Conservation (phyloP, 768 basidiomycete genomes). For the Hemileccinum rubropunctum region DNA sequence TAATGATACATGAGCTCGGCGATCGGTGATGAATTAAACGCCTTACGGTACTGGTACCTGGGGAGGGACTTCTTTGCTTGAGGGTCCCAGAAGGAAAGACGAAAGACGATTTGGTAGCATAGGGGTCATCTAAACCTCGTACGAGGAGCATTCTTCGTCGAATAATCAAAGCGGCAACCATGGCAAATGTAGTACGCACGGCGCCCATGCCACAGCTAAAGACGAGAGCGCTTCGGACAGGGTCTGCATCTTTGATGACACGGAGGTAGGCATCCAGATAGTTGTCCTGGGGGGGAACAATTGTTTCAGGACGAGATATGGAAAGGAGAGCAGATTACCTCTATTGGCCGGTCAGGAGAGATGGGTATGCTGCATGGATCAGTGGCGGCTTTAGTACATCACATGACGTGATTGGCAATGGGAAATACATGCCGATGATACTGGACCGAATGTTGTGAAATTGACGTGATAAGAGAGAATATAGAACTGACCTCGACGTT, state of each 20-base stretch:
- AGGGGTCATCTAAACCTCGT: constrained; percentile 76
- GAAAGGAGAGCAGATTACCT: constrained; percentile 44
- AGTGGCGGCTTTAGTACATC: constrained; percentile 11
- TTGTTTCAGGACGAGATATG: background rate
- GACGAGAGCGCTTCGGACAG: constrained; percentile 76
- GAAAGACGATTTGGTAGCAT: constrained; percentile 42
- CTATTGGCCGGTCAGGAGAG: constrained; percentile 86
- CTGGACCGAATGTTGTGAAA: constrained; percentile 31
- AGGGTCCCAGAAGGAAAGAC: constrained; percentile 5
- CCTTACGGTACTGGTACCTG: constrained; percentile 51
- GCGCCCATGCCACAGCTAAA: constrained; percentile 98
- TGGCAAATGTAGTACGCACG: constrained; percentile 93
- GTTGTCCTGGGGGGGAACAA: constrained; percentile 57
- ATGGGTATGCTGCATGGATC: constrained; percentile 76
- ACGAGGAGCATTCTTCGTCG: constrained; percentile 69
- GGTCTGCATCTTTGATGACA: constrained; percentile 78
- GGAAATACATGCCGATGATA: constrained; percentile 64
- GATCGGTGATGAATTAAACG: background rate
- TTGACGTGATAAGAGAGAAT: constrained; percentile 1
- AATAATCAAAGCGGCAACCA: constrained; percentile 90
- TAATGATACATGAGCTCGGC: constrained; percentile 1
- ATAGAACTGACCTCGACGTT: constrained; percentile 68
- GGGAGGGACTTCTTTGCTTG: constrained; percentile 24
- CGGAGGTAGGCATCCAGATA: constrained; percentile 92
- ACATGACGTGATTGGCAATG: background rate